Percentiles rank a stretch among this genome's conserved stretches.
phyloP scores from a whole-genome alignment of 176 grass and related monocot genomes.

The Zoysia pacifica region DNA sequence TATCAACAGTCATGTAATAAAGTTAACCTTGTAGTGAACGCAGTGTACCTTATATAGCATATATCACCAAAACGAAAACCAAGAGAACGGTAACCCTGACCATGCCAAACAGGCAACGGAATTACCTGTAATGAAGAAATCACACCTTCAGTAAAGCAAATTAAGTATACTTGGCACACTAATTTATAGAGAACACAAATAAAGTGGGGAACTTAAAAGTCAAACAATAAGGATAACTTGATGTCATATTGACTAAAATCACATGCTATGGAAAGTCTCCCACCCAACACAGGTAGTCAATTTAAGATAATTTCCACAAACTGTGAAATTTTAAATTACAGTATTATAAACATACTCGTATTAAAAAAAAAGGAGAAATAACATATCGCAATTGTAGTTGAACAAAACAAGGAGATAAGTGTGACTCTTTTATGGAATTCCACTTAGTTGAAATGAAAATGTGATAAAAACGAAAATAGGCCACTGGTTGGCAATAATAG shows the following conservation, averaged over 20 bases:
- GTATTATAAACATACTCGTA: constrained; percentile 20
- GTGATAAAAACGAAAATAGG: constrained; percentile 1
- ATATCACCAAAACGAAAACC: constrained; percentile 90
- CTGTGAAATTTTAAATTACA: neutral
- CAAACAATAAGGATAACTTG: constrained; percentile 7
- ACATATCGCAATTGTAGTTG: neutral
- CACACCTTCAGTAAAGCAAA: constrained; percentile 31
- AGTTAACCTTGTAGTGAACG: constrained; percentile 13
- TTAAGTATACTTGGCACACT: constrained; percentile 2
- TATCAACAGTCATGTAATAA: constrained; percentile 5
- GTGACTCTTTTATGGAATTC: constrained; percentile 6
- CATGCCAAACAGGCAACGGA: constrained; percentile 97
- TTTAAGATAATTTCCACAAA: constrained; percentile 28
- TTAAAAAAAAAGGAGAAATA: neutral
- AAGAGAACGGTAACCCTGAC: constrained; percentile 82
- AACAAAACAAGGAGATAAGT: constrained; percentile 19
- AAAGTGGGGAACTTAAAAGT: neutral
- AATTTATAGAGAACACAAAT: neutral
- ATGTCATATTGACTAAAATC: constrained; percentile 14
- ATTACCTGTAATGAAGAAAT: constrained; percentile 56
- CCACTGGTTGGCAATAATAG: neutral
- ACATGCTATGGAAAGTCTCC: constrained; percentile 8
- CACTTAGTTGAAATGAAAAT: neutral
- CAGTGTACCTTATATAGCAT: constrained; percentile 84
- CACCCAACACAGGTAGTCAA: neutral